Evolutionary conservation across 2,329 filamentous ascomycete species (phyloP), one percentile per base, ranked within the genome.

Genomic region (Moelleriella libera): DNA sequence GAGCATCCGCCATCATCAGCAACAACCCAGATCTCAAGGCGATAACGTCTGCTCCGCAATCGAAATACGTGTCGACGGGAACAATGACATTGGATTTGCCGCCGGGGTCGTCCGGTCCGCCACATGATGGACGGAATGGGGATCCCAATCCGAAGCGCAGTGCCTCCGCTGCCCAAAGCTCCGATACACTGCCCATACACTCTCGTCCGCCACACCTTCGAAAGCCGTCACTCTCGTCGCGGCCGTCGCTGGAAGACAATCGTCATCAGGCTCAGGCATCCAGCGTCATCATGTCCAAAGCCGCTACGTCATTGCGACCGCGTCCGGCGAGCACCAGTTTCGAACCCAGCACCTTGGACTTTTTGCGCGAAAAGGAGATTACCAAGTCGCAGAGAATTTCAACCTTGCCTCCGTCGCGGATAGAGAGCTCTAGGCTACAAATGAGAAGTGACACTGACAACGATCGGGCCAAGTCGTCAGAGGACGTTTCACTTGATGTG

Each of bases 281-380:
- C 9, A 57, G 63, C 32, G 49, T 55, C 12, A 45, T 50, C 30
- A 32, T 47, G 46, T 55, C 56, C 12, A 11, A 11, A n/a, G 28
- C 21, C 8, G 6, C 9, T 7, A 47, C 56, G 40, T 55, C 52
- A 14, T 51, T 56, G 5, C 80, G 82, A 51, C 74, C 79, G 47
- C 76, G 90, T 43, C 90, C 90, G 2, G 72, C 80, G 1, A 96
- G 89, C 61, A 85, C 86, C 34, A 87, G 89, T 60, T 75, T 94
- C 4, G 85, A 88, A 55, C 85, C 85, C 0, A 88, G 84, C 58
- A 71, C 63, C 5, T 52, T 92, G 46, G 88, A 94, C 50, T 88
- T 86, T 57, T 70, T 94, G 14, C 82, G 86, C 28, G 88, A 92
- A 55, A 76, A 80, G 46, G 88, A 94, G 28, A 69, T 75, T 2